Evolutionary conservation across 2,329 filamentous ascomycete species (phyloP).

Genomic region (Alternaria sp.): DNA sequence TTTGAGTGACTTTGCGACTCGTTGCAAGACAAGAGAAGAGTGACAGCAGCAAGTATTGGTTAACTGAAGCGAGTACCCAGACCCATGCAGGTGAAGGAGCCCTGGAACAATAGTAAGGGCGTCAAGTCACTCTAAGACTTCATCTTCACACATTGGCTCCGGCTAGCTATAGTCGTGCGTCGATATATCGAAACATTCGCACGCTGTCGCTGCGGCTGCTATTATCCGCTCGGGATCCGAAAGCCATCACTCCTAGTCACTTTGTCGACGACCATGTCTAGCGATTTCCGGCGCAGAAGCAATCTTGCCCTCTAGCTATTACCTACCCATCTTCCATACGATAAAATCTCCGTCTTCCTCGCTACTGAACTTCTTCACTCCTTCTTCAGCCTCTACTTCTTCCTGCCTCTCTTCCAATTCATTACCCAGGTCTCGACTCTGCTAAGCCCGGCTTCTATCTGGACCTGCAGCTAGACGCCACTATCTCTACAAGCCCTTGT

Average conservation of each 20-base stretch:
- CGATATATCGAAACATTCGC: conserved; percentile 15
- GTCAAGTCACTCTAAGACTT: conserved; percentile 16
- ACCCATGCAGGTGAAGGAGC: conserved; percentile 18
- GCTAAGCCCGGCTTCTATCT: background rate
- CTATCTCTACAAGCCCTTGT: conserved; percentile 3
- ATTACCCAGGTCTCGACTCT: conserved; percentile 1
- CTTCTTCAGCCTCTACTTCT: conserved; percentile 8
- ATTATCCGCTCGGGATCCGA: conserved; percentile 20
- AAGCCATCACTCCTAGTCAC: conserved; percentile 20
- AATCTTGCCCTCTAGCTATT: conserved; percentile 13
- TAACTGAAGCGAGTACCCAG: conserved; percentile 11
- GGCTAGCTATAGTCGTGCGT: conserved; percentile 15
- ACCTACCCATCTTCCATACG: conserved; percentile 1
- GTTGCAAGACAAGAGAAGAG: conserved; percentile 27
- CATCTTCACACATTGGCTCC: background rate
- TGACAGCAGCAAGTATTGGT: conserved; percentile 15
- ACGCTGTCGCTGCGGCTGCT: conserved; percentile 14
- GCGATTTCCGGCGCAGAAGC: conserved; percentile 1
- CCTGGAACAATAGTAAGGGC: conserved; percentile 37
- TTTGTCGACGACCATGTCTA: conserved; percentile 15
- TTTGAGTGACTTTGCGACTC: conserved; percentile 7
- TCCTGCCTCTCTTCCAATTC: conserved; percentile 6
- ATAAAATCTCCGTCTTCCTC: background rate
- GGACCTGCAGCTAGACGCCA: background rate
- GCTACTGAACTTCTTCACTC: conserved; percentile 9